These are phyloP conservation scores for Coccomyxa subellipsoidea DNA, from an alignment of 163 green algal species.

Conservation along the genomic window DNA sequence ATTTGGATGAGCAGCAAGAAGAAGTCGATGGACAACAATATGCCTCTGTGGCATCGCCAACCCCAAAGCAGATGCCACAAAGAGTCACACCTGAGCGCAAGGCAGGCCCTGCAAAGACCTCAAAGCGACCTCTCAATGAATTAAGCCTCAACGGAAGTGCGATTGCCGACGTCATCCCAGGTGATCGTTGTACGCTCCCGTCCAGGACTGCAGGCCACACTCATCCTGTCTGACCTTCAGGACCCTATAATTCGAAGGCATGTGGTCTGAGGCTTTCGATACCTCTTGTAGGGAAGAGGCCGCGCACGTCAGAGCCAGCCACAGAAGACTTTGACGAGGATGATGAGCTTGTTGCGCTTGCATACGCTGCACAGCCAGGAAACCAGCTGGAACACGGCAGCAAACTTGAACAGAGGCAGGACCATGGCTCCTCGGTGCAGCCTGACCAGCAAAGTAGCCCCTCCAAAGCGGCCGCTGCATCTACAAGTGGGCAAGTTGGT, in stretches of 20 bases:
- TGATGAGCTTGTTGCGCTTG: slow-evolving; percentile 23
- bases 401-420: background rate
- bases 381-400: background rate
- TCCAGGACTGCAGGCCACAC: no score
- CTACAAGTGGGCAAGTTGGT: no score
- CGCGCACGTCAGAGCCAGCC: background rate
- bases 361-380: background rate
- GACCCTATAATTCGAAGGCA: no score
- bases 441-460: background rate
- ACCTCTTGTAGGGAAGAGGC: background rate
- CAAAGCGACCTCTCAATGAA: background rate
- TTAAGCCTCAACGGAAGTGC: background rate
- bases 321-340: slow-evolving; percentile 9
- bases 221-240: no score
- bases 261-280: no score
- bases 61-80: no score
- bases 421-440: background rate
- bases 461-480: background rate
- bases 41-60: background rate
- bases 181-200: no score
- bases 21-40: background rate
- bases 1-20: background rate
- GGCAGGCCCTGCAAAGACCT: background rate
- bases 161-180: background rate
- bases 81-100: no score